Conservation (phyloP, 129 eudicot genomes). For the Flaveria robusta region DNA sequence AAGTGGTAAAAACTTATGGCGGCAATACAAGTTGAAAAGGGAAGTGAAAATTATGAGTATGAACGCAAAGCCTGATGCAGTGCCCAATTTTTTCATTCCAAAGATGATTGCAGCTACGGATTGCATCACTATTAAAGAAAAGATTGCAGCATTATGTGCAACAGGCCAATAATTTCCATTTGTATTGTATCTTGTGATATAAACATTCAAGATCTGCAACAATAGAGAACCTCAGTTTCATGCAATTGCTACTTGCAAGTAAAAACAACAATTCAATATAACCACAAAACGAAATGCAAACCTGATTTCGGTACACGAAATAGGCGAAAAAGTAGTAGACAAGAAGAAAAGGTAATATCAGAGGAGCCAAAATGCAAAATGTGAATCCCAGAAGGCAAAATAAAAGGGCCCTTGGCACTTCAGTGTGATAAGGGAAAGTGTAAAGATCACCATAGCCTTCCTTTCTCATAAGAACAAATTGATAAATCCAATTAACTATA, state of each 20-base stretch:
- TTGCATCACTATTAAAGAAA: conserved; percentile 78
- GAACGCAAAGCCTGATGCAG: conserved; percentile 61
- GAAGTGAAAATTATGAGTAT: conserved; percentile 60
- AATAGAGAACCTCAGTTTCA: background rate
- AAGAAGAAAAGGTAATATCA: conserved; percentile 81
- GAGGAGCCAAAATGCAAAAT: conserved; percentile 69
- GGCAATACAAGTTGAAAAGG: conserved; percentile 73
- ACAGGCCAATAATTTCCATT: conserved; percentile 93
- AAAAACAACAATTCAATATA: too few species aligned
- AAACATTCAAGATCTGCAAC: conserved; percentile 85
- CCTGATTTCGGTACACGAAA: conserved; percentile 94
- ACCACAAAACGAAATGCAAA: background rate
- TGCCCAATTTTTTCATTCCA: conserved; percentile 54
- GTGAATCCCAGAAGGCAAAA: conserved; percentile 89
- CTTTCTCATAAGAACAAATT: conserved; percentile 53
- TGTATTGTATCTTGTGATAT: conserved; percentile 67
- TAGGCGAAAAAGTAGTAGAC: conserved; percentile 84
- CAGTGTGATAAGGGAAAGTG: conserved; percentile 92
- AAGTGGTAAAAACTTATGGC: conserved; percentile 74
- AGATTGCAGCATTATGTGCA: conserved; percentile 66
- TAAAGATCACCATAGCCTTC: conserved; percentile 48
- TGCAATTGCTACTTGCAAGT: background rate
- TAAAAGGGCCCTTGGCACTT: conserved; percentile 80
- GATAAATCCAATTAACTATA: conserved; percentile 57
- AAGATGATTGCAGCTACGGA: conserved; percentile 76